phyloP scores from a whole-genome alignment of 352 stramenopile genomes.

The Thraustochytrium sp. region DNA sequence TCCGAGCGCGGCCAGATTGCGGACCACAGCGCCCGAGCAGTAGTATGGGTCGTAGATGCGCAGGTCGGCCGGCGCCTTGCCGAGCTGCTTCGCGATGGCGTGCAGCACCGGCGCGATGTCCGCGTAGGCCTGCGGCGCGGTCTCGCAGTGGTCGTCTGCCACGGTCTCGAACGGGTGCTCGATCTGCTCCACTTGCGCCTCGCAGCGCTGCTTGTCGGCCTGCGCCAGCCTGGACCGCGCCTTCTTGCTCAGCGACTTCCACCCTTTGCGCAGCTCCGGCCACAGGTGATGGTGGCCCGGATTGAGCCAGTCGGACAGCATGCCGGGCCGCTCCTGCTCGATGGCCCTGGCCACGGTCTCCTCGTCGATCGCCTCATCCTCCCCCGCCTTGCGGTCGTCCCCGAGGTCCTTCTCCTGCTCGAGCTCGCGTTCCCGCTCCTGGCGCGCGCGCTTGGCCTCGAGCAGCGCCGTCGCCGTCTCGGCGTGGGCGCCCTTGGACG shows the following conservation, averaged over 20 bases:
- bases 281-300: slow-evolving; percentile 9
- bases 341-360: not conserved
- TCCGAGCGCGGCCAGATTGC: not conserved
- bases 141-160: slow-evolving; percentile 60
- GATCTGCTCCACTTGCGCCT: not conserved
- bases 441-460: not conserved
- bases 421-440: not conserved
- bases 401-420: not conserved
- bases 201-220: not conserved
- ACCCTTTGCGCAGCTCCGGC: not conserved
- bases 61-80: not conserved
- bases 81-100: not conserved
- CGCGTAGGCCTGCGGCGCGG: slow-evolving; percentile 30
- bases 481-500: not conserved
- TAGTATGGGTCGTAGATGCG: slow-evolving; percentile 45
- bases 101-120: slow-evolving; percentile 10
- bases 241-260: slow-evolving; percentile 5
- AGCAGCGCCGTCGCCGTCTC: not conserved
- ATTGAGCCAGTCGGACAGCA: slow-evolving; percentile 43
- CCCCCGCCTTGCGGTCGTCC: not conserved
- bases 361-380: not conserved
- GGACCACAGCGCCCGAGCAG: slow-evolving; percentile 33
- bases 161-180: slow-evolving; percentile 53
- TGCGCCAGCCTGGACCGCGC: not conserved
- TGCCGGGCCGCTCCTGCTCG: slow-evolving; percentile 11